Base-by-base conservation (phyloP, 2,329 filamentous ascomycete species). In the Leptographium wingfieldii region DNA sequence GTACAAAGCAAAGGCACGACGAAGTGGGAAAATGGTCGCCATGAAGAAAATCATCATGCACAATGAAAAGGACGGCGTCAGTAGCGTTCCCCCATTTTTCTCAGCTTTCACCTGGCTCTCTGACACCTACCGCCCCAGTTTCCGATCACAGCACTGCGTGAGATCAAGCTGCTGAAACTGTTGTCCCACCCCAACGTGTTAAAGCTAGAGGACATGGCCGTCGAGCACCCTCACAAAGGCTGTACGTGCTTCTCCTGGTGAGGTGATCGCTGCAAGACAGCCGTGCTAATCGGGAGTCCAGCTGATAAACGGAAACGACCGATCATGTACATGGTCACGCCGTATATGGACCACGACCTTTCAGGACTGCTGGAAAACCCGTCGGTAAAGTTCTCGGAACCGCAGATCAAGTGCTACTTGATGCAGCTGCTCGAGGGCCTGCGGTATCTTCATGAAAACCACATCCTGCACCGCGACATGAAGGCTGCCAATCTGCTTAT, bases 1-100 rank as follows among this genome's bases (percentile, higher is more conserved):
- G 48, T 90, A 96, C 73, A 94, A 92, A 69, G 94, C 91, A 63
- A 83, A 83, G 63, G 90, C 88, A 33, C 86, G 83, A 68, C 87
- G 81, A 68, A 88, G 84, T 1, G 87, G 88, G 59, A 80, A 82
- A 29, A 73, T 92, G 54, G 88, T 96, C 62, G 94, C 94, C 4
- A 74, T 99, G 69, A 99, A 99, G 77, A 97, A 97, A 80, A 99
- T 99, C 66, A 84, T 99, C 65, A 96, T 97, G 89, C 94, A 97
- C 72, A 95, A 97, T 72, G 94, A 99, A 76, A 97, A 96, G 72
- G 94, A 99, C 73, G 94, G 94, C 56, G 86, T 89, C 74, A 67
- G 84, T 74, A 52, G 27, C 33, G 1, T 16, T 7, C 19, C 9
- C 29, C 49, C 22, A 16, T 25, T n/a, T 7, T 11, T 1, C 29